A percentile compares a stretch with the other conserved stretches of the same genome.
These are phyloP conservation scores for Mycena polygramma DNA, from an alignment of 768 basidiomycete species.

Conservation along the genomic window DNA sequence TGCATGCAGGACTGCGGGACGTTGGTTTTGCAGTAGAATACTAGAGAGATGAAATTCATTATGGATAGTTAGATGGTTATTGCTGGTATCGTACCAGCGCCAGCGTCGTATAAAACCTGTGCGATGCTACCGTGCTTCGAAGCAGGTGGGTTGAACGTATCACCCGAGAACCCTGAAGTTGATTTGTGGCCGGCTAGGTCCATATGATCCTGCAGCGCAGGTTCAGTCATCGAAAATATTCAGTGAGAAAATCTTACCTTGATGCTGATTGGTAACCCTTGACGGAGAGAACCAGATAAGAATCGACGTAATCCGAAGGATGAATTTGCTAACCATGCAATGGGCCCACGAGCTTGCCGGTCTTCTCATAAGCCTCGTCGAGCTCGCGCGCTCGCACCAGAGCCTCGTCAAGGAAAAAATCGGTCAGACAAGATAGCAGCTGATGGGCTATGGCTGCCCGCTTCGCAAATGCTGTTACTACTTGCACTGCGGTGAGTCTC, in stretches of 20 bases:
- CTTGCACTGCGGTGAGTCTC: constrained; percentile 52
- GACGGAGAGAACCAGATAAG: not conserved
- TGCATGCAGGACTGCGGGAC: constrained; percentile 58
- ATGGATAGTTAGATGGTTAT: constrained; percentile 12
- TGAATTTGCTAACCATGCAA: constrained; percentile 51
- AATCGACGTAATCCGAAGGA: too few relatives aligned
- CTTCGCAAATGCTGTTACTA: constrained; percentile 58
- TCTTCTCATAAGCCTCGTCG: constrained; percentile 52
- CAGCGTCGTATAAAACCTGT: constrained; percentile 52
- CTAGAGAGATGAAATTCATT: constrained; percentile 29
- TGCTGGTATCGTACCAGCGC: constrained; percentile 53
- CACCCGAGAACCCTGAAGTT: constrained; percentile 50
- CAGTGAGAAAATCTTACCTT: constrained; percentile 45
- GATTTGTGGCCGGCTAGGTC: constrained; percentile 57
- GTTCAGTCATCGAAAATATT: constrained; percentile 41
- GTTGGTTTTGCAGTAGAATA: constrained; percentile 59
- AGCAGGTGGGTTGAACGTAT: constrained; percentile 21
- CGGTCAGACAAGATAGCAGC: constrained; percentile 54
- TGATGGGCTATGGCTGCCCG: constrained; percentile 67
- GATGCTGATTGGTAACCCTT: constrained; percentile 49
- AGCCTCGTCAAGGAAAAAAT: constrained; percentile 60
- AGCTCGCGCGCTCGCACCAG: constrained; percentile 55
- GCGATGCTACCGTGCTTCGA: constrained; percentile 41
- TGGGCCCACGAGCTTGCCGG: constrained; percentile 56
- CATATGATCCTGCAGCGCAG: constrained; percentile 49